Base-by-base conservation (phyloP, 2,329 filamentous ascomycete species). In the Fusarium sp. region DNA sequence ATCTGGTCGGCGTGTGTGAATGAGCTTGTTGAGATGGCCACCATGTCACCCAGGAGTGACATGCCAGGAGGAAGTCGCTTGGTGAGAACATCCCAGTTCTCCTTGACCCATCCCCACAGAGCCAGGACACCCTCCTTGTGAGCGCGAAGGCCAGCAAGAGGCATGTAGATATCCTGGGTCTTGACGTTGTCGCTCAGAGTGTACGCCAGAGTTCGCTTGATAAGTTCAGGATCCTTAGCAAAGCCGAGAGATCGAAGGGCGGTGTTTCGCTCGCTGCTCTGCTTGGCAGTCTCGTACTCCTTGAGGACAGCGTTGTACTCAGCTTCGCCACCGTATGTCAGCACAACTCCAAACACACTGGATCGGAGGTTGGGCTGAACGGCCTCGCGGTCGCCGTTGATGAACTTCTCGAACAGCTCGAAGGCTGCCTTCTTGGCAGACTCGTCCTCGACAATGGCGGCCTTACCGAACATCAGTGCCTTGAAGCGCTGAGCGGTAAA, bases 401-500 rank as follows among this genome's bases (percentile, higher is more conserved):
- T 89, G 79, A 94, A 97, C 79, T 93, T 94, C 77, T 87, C 86
- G 79, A 98, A 97, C 92, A 98, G 97, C 29, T 95, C 92, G 81
- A 94, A 92, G 10, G 94, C 92, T 10, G 94, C 93, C 52, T 89
- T 86, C 77, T 95, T 89, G 66, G 97, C 89, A 72, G 87, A 85
- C 75, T 94, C 84, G 76, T 98, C 95, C 34, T 94, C 94, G 47
- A 90, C 88, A 72, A 93, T 84, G 62, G 95, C 95, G 53, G 95
- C 94, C 73, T 87, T 89, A 66, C 92, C 92, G 78, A 98, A 98
- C 79, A 98, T 88, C 78, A 98, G 88, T 16, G 90, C 90, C 85
- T 98, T 98, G 87, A 97, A 97, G 79, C 98, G 95, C 80, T 97
- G 94, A 79, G 95, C 87, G 72, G 98, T 91, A 78, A 98, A 95